Conservation (phyloP, 2,329 filamentous ascomycete species). For the Coniochaeta hoffmannii region DNA sequence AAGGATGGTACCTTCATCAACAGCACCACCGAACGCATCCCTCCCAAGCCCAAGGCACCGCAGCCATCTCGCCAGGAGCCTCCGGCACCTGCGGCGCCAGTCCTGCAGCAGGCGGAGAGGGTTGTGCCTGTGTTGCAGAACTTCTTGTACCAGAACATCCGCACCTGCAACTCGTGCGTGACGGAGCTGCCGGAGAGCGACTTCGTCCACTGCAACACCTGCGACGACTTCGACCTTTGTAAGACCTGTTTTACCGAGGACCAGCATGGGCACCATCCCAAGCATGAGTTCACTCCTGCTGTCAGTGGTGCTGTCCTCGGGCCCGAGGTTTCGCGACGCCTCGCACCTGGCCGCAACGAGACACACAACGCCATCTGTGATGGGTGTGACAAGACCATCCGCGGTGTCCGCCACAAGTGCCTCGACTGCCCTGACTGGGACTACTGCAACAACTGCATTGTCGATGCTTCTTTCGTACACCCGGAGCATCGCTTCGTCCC, state of each 20-base stretch:
- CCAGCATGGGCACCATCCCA: slow-evolving; percentile 85
- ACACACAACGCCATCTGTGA: slow-evolving; percentile 88
- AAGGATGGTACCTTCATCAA: slow-evolving; percentile 71
- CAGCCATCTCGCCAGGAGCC: not conserved
- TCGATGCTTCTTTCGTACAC: slow-evolving; percentile 61
- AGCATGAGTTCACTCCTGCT: slow-evolving; percentile 69
- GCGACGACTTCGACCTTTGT: slow-evolving; percentile 91
- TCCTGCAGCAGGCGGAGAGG: slow-evolving; percentile 6
- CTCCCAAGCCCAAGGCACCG: slow-evolving; percentile 48
- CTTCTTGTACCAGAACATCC: slow-evolving; percentile 30
- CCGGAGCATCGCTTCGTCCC: slow-evolving; percentile 82
- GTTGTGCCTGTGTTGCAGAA: slow-evolving; percentile 16
- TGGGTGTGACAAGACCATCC: slow-evolving; percentile 82
- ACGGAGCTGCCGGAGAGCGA: slow-evolving; percentile 66
- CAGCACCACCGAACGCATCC: slow-evolving; percentile 77
- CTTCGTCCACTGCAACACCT: slow-evolving; percentile 78
- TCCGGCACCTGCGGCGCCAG: slow-evolving; percentile 4
- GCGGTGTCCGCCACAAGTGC: slow-evolving; percentile 92
- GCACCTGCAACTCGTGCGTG: slow-evolving; percentile 64
- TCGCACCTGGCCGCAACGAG: slow-evolving; percentile 72
- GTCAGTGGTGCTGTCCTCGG: slow-evolving; percentile 56
- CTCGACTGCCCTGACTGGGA: slow-evolving; percentile 97
- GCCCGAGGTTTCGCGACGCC: slow-evolving; percentile 55
- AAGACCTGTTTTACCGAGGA: slow-evolving; percentile 67
- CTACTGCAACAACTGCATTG: slow-evolving; percentile 73